Evolutionary conservation across 2,329 filamentous ascomycete genomes (phyloP).

Genomic region (Hypoxylon sp.): DNA sequence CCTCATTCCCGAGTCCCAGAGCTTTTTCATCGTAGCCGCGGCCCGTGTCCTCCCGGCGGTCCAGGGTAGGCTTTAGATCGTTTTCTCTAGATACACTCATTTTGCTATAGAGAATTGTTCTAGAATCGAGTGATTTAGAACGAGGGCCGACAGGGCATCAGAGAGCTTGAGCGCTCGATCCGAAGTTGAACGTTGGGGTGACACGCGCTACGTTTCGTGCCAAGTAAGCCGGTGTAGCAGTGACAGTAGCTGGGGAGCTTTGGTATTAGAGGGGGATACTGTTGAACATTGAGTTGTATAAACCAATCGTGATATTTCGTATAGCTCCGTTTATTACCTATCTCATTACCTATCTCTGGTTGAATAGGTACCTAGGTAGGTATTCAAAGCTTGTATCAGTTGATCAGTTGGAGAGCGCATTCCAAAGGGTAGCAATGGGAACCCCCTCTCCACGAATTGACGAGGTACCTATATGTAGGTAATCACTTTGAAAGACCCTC

Average conservation of each 20-base stretch:
- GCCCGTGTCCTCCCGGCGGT: constrained; percentile 16
- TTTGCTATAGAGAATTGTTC: not conserved
- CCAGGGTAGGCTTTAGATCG: constrained; percentile 30
- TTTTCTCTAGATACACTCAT: constrained; percentile 37
- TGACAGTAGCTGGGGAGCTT: constrained; percentile 8
- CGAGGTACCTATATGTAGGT: too few species aligned
- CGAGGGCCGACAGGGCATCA: not conserved
- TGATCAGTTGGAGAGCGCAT: not conserved
- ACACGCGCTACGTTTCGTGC: constrained; percentile 5
- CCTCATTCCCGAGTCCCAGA: constrained; percentile 12
- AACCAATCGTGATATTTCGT: constrained; percentile 1
- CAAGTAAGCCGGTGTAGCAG: not conserved
- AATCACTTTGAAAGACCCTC: not conserved
- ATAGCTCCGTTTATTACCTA: not conserved
- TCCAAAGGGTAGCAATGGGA: not conserved
- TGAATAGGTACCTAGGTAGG: not conserved
- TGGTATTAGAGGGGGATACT: not conserved
- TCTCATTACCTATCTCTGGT: not conserved
- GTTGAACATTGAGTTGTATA: constrained; percentile 3
- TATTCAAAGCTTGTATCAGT: not conserved
- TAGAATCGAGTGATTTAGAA: too few species aligned
- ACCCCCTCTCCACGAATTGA: not conserved
- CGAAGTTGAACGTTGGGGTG: constrained; percentile 1
- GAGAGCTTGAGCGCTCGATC: not conserved
- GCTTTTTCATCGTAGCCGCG: constrained; percentile 25